Evolutionary conservation across 2,329 filamentous ascomycete genomes (phyloP), one percentile per base, ranked within the genome.

Genomic region (Ophiostoma ips): DNA sequence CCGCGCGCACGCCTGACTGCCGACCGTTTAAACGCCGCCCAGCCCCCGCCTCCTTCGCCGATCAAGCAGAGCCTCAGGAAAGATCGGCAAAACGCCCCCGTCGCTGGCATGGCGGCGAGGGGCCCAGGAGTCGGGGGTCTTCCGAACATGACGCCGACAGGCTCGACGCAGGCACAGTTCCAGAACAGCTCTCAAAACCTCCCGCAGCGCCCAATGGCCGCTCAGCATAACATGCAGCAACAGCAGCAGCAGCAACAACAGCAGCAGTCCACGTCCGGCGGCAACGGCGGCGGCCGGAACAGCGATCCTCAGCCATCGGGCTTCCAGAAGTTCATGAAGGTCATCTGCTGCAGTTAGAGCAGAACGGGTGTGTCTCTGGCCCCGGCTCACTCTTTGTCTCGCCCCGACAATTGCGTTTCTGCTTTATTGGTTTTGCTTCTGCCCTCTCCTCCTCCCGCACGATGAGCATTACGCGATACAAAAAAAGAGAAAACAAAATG

Each of bases 161-260:
- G 84, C 60, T 95, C 87, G 63, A 95, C 87, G 56, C 87, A 94
- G 68, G 90, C 90, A 58, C 90, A 95, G 65, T 95, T 95, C 75
- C 88, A 94, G 71, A 90, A 87, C 75, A 95, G 87, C 71, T 86
- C 84, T 62, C 86, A 87, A 65, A 92, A 95, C 66, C 76, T 94
- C 57, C 77, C 84, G 46, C 79, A 78, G 60, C 72, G 81, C 58
- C 72, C 75, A 56, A 75, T 77, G 62, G 76, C 75, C 54, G 71
- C 75, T 54, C 78, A 81, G 62, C 71, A 74, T 52, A 76, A 73
- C 53, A 71, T 79, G 70, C 75, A 71, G 57, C 69, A 75, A n/a
- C 46, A 46, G n/a, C 53, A 55, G 35, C 51, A 51, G 33, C 55
- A 54, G 46, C 15, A 75, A n/a, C 46, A 46, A 15, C 53, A 55